These are phyloP conservation scores for Claviceps citrina DNA, from an alignment of 2,329 filamentous ascomycete genomes.

Conservation along the genomic window DNA sequence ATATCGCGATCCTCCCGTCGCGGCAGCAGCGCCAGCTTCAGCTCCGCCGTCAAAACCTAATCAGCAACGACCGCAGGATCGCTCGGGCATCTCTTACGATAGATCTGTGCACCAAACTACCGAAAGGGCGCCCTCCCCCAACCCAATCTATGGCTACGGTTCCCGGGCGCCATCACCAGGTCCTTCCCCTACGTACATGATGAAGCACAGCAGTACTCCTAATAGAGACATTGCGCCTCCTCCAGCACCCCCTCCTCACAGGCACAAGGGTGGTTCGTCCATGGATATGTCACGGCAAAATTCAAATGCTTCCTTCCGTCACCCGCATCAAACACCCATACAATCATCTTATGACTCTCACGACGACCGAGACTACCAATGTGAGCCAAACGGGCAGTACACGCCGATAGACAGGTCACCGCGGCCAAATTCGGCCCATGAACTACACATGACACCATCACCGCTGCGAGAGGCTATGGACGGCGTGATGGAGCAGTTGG, in stretches of 20 bases:
- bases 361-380: constrained; percentile 19
- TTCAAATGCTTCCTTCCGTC: constrained; percentile 21
- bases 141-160: constrained; percentile 15
- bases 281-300: constrained; percentile 15
- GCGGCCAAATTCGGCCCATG: constrained; percentile 50
- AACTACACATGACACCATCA: constrained; percentile 65
- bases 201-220: constrained; percentile 12
- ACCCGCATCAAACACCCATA: constrained; percentile 16
- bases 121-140: constrained; percentile 8
- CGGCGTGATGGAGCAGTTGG: constrained; percentile 87
- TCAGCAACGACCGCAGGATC: constrained; percentile 8
- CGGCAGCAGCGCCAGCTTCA: constrained; percentile 12
- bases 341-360: constrained; percentile 27
- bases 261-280: constrained; percentile 36
- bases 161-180: constrained; percentile 18
- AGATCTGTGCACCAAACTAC: constrained; percentile 10
- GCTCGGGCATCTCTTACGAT: constrained; percentile 16
- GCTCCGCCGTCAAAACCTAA: constrained; percentile 10
- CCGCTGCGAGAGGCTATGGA: constrained; percentile 92
- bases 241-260: constrained; percentile 70
- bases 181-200: constrained; percentile 10
- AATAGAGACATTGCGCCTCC: constrained; percentile 52
- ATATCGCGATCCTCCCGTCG: constrained; percentile 29
- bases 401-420: constrained; percentile 48
- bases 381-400: constrained; percentile 19